Evolutionary conservation across 305 asterid species (phyloP).

Genomic region (Plantago coronopus): DNA sequence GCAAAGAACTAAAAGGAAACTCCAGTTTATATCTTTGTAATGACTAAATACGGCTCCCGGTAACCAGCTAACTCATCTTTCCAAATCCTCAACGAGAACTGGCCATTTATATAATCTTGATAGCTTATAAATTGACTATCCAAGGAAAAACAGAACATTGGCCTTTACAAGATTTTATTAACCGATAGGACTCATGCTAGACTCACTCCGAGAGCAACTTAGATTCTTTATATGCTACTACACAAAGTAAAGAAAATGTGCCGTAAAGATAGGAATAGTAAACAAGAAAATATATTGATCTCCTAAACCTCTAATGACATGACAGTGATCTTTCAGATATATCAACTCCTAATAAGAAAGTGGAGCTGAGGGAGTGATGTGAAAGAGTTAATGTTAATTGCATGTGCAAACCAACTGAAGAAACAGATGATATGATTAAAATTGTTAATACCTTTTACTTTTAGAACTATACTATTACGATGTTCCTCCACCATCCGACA

Average conservation of each 20-base stretch:
- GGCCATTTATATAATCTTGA: background rate
- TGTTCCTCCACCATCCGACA: conserved; percentile 94
- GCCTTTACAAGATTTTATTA: background rate
- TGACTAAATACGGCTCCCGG: background rate
- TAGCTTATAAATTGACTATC: background rate
- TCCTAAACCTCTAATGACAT: background rate
- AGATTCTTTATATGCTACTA: background rate
- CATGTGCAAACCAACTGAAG: background rate
- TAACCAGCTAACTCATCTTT: background rate
- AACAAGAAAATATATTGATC: background rate
- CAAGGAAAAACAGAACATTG: background rate
- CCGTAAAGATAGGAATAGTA: background rate
- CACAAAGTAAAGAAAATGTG: background rate
- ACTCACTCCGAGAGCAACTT: too few relatives aligned
- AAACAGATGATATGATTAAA: background rate
- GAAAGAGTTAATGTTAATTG: conserved; percentile 4
- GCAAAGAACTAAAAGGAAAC: background rate
- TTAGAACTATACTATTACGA: conserved; percentile 29
- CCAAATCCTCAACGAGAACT: background rate
- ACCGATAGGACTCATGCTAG: background rate
- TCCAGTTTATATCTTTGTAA: background rate
- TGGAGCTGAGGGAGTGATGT: background rate
- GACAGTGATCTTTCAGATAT: background rate
- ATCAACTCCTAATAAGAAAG: background rate
- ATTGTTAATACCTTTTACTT: conserved; percentile 17